These are phyloP conservation scores for Penicillium robsamsonii DNA, from an alignment of 495 filamentous ascomycete genomes.

Conservation along the genomic window DNA sequence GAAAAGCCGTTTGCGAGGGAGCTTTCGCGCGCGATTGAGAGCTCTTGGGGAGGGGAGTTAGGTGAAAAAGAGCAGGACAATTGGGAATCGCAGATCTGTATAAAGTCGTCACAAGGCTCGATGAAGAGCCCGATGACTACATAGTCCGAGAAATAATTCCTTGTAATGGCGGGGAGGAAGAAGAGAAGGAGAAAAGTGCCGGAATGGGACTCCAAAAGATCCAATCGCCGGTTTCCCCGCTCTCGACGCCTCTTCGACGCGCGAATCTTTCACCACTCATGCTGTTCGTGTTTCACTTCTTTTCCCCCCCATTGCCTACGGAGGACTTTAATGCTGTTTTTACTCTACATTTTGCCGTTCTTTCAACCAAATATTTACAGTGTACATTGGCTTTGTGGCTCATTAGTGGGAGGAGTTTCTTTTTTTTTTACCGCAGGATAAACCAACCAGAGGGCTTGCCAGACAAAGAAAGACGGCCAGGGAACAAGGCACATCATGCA, in stretches of 20 bases:
- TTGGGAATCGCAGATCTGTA: slow-evolving; percentile 30
- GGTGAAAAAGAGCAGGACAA: slow-evolving; percentile 20
- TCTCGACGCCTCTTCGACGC: slow-evolving; percentile 28
- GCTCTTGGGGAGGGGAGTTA: slow-evolving; percentile 19
- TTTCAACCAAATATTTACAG: neutral
- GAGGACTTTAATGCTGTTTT: neutral
- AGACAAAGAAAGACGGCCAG: neutral
- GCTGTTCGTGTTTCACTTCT: slow-evolving; percentile 10
- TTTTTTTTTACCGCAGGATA: neutral
- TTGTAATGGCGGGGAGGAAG: slow-evolving; percentile 35
- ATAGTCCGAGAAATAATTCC: slow-evolving; percentile 39
- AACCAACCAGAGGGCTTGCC: neutral
- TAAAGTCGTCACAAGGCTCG: slow-evolving; percentile 38
- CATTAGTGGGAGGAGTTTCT: neutral
- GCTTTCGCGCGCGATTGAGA: slow-evolving; percentile 32
- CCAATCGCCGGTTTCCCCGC: slow-evolving; percentile 36
- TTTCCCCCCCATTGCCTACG: neutral
- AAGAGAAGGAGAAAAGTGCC: slow-evolving; percentile 37
- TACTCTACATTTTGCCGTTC: neutral
- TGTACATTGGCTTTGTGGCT: slow-evolving; percentile 1
- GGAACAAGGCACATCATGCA: neutral
- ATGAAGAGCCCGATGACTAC: slow-evolving; percentile 42
- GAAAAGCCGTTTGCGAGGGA: slow-evolving; percentile 25
- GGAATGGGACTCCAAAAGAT: slow-evolving; percentile 38
- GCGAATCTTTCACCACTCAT: slow-evolving; percentile 20